Evolutionary conservation across 495 filamentous ascomycete genomes (phyloP), one percentile per base, ranked within the genome.

Genomic region (Neurospora sp.): DNA sequence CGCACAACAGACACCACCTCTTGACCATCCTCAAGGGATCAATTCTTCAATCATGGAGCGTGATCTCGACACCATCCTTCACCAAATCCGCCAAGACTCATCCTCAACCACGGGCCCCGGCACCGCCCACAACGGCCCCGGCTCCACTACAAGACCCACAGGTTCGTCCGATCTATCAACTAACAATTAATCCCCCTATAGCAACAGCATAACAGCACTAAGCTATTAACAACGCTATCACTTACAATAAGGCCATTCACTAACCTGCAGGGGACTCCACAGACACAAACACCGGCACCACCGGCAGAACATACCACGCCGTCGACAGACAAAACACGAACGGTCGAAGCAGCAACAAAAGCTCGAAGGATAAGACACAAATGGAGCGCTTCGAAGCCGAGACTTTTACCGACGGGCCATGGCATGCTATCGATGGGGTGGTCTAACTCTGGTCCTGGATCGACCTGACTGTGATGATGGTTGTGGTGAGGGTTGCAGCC

Each of bases 121-220:
- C n/a, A n/a, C n/a, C 0, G 9, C 44, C n/a, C 4, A 46, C 0
- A n/a, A 7, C 42, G 42, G 42, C 16, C 5, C 7, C 42, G 18
- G 42, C 44, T 23, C 44, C 44, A 49, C n/a, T 0, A 9, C 44
- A 49, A 20, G n/a, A 23, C 2, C 44, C 44, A 49, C n/a, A 5
- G n/a, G 46, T 49, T 49, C 46, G 46, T n/a, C n/a, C n/a, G n/a
- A n/a, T n/a, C n/a, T n/a, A n/a, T n/a, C n/a, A n/a, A n/a, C n/a
- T n/a, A n/a, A n/a, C n/a, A n/a, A n/a, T n/a, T n/a, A n/a, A n/a
- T n/a, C n/a, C n/a, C n/a, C n/a, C n/a, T 11, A 23, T 23, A 49
- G 12, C 1, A 0, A 0, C 3, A 44, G 0, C 6, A 0, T 0
- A n/a, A n/a, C 18, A 4, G 42, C 0, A 0, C 18, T n/a, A 0